Conservation (phyloP, 768 basidiomycete genomes). For the Suillus cothurnatus region DNA sequence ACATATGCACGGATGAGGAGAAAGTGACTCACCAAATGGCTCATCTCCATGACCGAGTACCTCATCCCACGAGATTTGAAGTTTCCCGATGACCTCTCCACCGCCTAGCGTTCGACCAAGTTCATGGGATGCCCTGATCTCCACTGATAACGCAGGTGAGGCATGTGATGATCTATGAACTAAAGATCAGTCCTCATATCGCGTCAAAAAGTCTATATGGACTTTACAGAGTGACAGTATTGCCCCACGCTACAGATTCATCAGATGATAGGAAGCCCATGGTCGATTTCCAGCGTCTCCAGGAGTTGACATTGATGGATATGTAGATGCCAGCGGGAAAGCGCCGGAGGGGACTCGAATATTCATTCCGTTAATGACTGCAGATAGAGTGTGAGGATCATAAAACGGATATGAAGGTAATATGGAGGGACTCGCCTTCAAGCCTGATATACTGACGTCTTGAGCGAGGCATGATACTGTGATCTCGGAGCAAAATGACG, state of each 20-base stretch:
- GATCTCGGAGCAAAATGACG: background rate
- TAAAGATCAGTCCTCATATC: background rate
- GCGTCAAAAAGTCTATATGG: background rate
- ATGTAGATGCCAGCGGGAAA: background rate
- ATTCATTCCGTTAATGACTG: background rate
- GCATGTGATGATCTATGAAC: background rate
- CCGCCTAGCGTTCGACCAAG: background rate
- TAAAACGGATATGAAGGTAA: background rate
- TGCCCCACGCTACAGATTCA: background rate
- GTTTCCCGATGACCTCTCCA: background rate
- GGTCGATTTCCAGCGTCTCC: background rate
- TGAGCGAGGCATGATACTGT: background rate
- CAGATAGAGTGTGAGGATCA: background rate
- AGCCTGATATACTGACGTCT: background rate
- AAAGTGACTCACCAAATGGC: background rate
- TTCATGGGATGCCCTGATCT: background rate
- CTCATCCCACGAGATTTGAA: background rate
- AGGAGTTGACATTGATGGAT: background rate
- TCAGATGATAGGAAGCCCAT: background rate
- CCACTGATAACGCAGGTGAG: background rate
- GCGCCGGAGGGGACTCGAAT: background rate
- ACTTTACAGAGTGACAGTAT: background rate
- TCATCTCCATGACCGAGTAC: background rate
- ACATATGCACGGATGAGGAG: background rate
- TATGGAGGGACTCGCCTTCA: background rate